These are phyloP conservation scores for Nitzschia sp. DNA, from an alignment of 108 stramenopile genomes.

Conservation along the genomic window DNA sequence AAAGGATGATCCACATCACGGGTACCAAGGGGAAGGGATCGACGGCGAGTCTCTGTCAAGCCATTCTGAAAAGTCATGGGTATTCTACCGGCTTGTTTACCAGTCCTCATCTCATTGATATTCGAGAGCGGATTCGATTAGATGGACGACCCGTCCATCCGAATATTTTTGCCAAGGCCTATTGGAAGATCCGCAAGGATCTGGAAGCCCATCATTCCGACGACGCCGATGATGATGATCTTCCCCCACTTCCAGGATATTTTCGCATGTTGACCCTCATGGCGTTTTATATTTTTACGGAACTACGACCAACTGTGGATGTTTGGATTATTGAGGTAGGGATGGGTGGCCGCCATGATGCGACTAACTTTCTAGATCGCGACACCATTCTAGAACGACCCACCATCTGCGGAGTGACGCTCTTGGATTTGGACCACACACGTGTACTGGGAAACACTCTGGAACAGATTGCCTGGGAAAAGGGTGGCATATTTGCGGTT, in stretches of 20 bases:
- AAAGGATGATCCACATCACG: slow-evolving; percentile 79
- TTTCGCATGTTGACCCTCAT: slow-evolving; percentile 92
- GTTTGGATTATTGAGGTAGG: slow-evolving; percentile 91
- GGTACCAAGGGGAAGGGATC: slow-evolving; percentile 98
- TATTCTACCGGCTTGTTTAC: slow-evolving; percentile 84
- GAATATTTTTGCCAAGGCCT: slow-evolving; percentile 59
- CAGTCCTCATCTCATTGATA: slow-evolving; percentile 87
- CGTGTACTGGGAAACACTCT: slow-evolving; percentile 86
- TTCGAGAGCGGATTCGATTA: slow-evolving; percentile 87
- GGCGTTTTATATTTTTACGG: slow-evolving; percentile 65
- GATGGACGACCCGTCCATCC: slow-evolving; percentile 78
- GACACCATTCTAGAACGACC: slow-evolving; percentile 11
- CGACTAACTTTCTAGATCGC: slow-evolving; percentile 85
- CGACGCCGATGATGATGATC: slow-evolving; percentile 19
- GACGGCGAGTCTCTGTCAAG: slow-evolving; percentile 79
- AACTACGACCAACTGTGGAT: slow-evolving; percentile 59
- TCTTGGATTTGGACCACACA: slow-evolving; percentile 65
- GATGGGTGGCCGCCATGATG: slow-evolving; percentile 95
- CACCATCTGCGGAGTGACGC: slow-evolving; percentile 35
- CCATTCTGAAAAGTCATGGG: slow-evolving; percentile 62
- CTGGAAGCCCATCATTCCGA: slow-evolving; percentile 29
- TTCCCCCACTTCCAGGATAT: slow-evolving; percentile 78
- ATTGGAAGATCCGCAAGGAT: slow-evolving; percentile 60
- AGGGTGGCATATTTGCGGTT: slow-evolving; percentile 84
- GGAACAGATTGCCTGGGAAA: slow-evolving; percentile 93